Evolutionary conservation across 2,329 filamentous ascomycete species (phyloP).

Genomic region (Diaporthe longicolla): DNA sequence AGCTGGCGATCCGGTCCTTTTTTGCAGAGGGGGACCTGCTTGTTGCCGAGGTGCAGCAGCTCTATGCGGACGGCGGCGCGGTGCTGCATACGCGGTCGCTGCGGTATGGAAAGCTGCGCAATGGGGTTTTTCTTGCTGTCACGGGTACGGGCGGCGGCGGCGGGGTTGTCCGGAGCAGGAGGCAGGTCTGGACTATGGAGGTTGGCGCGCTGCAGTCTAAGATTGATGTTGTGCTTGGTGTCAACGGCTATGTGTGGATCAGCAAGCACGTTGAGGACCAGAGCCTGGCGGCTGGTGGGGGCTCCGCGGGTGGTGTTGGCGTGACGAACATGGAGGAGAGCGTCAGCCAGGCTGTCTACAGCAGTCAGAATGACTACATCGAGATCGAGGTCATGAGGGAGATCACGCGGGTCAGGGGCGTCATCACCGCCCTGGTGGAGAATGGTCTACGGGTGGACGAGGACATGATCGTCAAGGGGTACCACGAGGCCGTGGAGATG

Average conservation of each 20-base stretch:
- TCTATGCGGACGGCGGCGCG: slow-evolving; percentile 88
- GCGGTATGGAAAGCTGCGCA: slow-evolving; percentile 95
- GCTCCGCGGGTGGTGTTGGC: slow-evolving; percentile 69
- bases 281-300: slow-evolving; percentile 59
- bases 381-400: slow-evolving; percentile 83
- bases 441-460: slow-evolving; percentile 89
- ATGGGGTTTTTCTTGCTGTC: slow-evolving; percentile 90
- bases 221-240: slow-evolving; percentile 89
- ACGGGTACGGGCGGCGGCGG: slow-evolving; percentile 86
- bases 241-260: slow-evolving; percentile 98
- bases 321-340: slow-evolving; percentile 92
- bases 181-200: slow-evolving; percentile 90
- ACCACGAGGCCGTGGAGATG: slow-evolving; percentile 84
- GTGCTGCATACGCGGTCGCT: slow-evolving; percentile 90
- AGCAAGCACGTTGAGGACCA: slow-evolving; percentile 82
- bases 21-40: slow-evolving; percentile 95
- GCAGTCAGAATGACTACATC: slow-evolving; percentile 93
- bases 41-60: slow-evolving; percentile 92
- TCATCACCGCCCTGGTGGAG: slow-evolving; percentile 86
- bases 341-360: slow-evolving; percentile 89
- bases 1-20: slow-evolving; percentile 97
- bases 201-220: slow-evolving; percentile 64
- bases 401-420: slow-evolving; percentile 86
- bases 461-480: slow-evolving; percentile 86
- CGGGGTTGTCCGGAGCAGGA: slow-evolving; percentile 85